A percentile compares a stretch with the other conserved stretches of the same genome.
These are phyloP conservation scores for Gracilariopsis chorda DNA, from an alignment of 23 red algal genomes.

Conservation along the genomic window DNA sequence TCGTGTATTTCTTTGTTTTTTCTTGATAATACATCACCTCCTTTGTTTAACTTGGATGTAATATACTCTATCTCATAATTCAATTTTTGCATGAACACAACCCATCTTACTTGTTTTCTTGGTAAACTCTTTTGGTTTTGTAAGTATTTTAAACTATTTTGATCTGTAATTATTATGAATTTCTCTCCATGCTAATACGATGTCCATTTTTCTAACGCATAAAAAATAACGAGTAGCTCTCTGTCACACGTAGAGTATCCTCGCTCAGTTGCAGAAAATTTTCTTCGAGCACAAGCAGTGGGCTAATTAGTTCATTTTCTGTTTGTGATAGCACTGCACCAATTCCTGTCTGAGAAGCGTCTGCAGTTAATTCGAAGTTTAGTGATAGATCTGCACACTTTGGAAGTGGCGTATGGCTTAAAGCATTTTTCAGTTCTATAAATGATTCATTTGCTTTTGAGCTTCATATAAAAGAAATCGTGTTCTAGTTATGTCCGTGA, in stretches of 20 bases:
- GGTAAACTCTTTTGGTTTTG: not conserved
- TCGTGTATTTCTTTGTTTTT: slow-evolving; percentile 10
- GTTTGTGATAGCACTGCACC: slow-evolving; percentile 11
- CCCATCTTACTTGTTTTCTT: not conserved
- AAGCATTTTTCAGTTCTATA: not conserved
- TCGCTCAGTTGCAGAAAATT: slow-evolving; percentile 8
- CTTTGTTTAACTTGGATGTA: slow-evolving; percentile 24
- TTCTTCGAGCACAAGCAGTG: slow-evolving; percentile 34
- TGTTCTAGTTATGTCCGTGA: slow-evolving; percentile 16
- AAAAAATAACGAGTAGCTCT: slow-evolving; percentile 27
- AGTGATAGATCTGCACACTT: not conserved
- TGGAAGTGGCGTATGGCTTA: slow-evolving; percentile 4
- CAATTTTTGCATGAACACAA: not conserved
- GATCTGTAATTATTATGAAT: not conserved
- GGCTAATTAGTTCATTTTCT: not conserved
- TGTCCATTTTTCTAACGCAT: slow-evolving; percentile 17
- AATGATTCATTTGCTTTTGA: not conserved
- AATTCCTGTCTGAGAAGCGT: not conserved
- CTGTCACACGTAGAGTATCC: slow-evolving; percentile 11
- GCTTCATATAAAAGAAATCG: not conserved
- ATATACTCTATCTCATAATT: slow-evolving; percentile 29
- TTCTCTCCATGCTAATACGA: slow-evolving; percentile 7
- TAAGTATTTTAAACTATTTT: slow-evolving; percentile 5
- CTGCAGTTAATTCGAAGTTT: not conserved
- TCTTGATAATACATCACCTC: slow-evolving; percentile 19